Evolutionary conservation across 2,329 filamentous ascomycete genomes (phyloP).

Genomic region (Botryotinia calthae): DNA sequence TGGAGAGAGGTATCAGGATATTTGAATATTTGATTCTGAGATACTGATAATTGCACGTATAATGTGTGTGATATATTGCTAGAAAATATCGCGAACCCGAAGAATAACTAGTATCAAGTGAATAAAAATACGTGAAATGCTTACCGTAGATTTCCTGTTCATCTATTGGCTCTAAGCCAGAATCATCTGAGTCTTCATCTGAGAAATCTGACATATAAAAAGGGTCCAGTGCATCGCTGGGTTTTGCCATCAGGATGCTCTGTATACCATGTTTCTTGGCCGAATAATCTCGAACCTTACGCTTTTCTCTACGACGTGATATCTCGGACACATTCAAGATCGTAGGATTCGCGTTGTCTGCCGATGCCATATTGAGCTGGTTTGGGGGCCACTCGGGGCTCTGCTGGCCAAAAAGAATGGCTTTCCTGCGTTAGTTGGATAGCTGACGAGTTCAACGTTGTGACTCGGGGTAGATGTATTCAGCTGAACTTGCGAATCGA

Average conservation of each 20-base stretch:
- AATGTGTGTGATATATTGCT: not conserved
- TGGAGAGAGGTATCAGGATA: not conserved
- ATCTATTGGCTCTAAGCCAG: constrained; percentile 79
- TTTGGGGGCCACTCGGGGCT: constrained; percentile 4
- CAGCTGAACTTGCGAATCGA: not conserved
- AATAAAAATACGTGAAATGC: constrained; percentile 16
- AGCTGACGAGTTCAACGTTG: not conserved
- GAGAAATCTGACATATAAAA: constrained; percentile 39
- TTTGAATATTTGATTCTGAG: not conserved
- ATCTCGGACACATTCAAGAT: constrained; percentile 87
- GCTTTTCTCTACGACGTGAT: constrained; percentile 68
- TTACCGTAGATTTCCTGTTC: constrained; percentile 95
- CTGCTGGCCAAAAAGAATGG: not conserved
- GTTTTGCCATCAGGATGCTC: constrained; percentile 34
- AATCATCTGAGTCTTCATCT: constrained; percentile 48
- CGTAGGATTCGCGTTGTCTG: constrained; percentile 75
- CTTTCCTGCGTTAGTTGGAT: not conserved
- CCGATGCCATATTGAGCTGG: not conserved
- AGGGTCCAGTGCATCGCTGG: constrained; percentile 38
- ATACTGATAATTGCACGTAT: not conserved
- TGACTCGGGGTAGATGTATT: not conserved
- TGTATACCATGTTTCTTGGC: constrained; percentile 31
- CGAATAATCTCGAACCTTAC: constrained; percentile 47
- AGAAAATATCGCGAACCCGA: not conserved
- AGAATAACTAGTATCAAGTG: not conserved